Percentiles rank a stretch among this genome's conserved stretches.
These are phyloP conservation scores for Geotrichum fermentans DNA, from an alignment of 1,139 yeast genomes.

Conservation along the genomic window DNA sequence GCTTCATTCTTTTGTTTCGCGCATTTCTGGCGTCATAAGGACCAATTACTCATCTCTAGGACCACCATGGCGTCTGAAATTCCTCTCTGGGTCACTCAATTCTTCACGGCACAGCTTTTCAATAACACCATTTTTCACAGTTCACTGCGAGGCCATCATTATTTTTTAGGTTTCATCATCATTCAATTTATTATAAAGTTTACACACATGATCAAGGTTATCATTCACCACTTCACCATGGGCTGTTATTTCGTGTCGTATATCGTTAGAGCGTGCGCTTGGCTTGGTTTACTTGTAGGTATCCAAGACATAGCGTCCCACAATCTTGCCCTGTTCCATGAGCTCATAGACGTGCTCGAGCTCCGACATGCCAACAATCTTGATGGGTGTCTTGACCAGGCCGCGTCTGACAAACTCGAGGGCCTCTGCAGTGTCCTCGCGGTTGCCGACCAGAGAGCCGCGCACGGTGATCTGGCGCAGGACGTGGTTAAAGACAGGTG, in stretches of 20 bases:
- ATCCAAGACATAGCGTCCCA: conserved; percentile 64
- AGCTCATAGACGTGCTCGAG: conserved; percentile 51
- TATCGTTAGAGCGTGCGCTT: not conserved
- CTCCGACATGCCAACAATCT: conserved; percentile 55
- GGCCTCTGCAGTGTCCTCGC: conserved; percentile 68
- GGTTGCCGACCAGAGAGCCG: conserved; percentile 69
- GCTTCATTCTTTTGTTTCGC: no score
- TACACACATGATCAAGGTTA: not conserved
- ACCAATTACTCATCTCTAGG: no score
- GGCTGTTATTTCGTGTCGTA: not conserved
- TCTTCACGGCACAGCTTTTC: not conserved
- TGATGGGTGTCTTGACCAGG: conserved; percentile 56
- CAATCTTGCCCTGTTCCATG: conserved; percentile 61
- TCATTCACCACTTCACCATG: not conserved
- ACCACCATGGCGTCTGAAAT: no score
- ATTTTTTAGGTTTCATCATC: not conserved
- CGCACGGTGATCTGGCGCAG: conserved; percentile 53
- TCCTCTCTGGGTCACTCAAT: no score
- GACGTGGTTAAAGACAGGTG: conserved; percentile 51
- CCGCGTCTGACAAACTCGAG: conserved; percentile 62
- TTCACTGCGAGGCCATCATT: not conserved
- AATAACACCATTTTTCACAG: not conserved
- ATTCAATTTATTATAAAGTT: no score
- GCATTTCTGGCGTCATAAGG: no score
- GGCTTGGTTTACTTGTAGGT: conserved; percentile 8